Percentiles rank a stretch among this genome's conserved stretches.
phyloP scores from a whole-genome alignment of 441 rosid genomes.

The Flueggea neowawraea region DNA sequence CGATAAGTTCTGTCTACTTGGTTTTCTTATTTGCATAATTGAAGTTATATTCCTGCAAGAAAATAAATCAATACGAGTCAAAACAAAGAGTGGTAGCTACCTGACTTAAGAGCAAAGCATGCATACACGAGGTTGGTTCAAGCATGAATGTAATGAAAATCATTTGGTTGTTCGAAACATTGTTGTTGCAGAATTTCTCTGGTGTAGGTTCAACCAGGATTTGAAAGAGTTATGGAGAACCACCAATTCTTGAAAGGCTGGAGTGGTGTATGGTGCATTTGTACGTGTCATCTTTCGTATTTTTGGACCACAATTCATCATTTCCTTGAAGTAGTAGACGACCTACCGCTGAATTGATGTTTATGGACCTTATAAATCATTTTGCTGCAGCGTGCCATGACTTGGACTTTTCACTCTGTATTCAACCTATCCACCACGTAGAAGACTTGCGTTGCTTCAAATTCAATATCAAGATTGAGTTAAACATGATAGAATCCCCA shows the following conservation, averaged over 20 bases:
- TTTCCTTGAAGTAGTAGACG: background rate
- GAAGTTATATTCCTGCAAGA: no score
- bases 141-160: background rate
- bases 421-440: background rate
- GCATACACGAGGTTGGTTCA: background rate
- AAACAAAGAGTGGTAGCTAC: conserved; percentile 1
- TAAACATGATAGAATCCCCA: no score
- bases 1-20: no score
- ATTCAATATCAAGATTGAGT: no score
- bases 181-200: background rate
- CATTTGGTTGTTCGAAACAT: no score
- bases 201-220: conserved; percentile 1
- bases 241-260: conserved; percentile 1
- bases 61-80: no score
- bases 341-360: background rate
- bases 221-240: background rate
- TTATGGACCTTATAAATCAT: background rate
- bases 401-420: background rate
- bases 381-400: background rate
- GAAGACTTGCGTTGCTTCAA: no score
- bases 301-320: conserved; percentile 3
- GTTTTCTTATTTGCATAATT: no score
- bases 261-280: background rate
- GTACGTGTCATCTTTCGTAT: background rate
- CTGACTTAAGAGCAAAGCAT: background rate